These are phyloP conservation scores for Trichoderma erinaceum DNA, from an alignment of 495 filamentous ascomycete species.

Conservation along the genomic window DNA sequence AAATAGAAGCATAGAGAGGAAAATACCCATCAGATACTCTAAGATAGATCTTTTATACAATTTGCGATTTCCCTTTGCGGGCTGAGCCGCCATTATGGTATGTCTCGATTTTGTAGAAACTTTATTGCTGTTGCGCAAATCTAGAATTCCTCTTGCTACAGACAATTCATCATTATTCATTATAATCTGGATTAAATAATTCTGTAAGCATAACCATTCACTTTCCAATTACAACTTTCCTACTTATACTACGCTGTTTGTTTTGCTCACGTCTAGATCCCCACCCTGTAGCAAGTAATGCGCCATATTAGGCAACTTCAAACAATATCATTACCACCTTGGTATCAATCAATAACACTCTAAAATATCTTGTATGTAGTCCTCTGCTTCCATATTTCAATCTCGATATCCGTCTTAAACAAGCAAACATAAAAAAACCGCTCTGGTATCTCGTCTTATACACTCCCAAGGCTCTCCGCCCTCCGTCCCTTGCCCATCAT, in stretches of 20 bases:
- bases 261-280: not conserved
- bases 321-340: not conserved
- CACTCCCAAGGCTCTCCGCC: not conserved
- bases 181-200: no score
- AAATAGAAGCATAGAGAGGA: not conserved
- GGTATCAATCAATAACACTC: not conserved
- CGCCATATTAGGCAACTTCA: not conserved
- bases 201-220: no score
- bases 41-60: no score
- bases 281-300: not conserved
- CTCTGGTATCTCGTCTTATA: not conserved
- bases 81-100: no score
- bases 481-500: not conserved
- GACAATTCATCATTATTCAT: no score
- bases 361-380: not conserved
- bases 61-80: no score
- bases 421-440: not conserved
- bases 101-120: no score
- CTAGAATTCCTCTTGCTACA: no score
- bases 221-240: no score
- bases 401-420: not conserved
- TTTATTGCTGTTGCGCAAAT: no score
- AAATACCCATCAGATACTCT: no score
- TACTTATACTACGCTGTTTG: no score
- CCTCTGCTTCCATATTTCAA: not conserved